Evolutionary conservation across 2,329 filamentous ascomycete genomes (phyloP).

Genomic region (Penicillium sp.): DNA sequence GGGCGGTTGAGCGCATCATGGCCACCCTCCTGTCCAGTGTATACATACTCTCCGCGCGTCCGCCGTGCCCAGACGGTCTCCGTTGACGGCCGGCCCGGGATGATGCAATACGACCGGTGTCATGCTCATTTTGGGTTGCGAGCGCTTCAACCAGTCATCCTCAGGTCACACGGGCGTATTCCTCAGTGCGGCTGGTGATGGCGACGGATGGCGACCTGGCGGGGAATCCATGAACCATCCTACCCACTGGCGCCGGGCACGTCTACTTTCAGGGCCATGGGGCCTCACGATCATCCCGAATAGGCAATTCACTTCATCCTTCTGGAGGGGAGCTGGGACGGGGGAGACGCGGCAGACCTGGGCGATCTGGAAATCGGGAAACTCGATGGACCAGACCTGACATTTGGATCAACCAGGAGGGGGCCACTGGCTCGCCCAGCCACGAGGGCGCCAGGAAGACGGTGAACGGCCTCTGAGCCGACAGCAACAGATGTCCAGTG

Average conservation of each 20-base stretch:
- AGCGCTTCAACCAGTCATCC: not conserved
- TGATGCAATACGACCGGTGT: slow-evolving; percentile 5
- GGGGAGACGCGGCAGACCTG: no score
- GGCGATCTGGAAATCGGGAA: no score
- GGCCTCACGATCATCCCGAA: no score
- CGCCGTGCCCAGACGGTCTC: not conserved
- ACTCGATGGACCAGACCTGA: no score
- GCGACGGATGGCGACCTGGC: not conserved
- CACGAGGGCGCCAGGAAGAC: slow-evolving; percentile 9
- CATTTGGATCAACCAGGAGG: no score
- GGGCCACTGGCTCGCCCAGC: slow-evolving; percentile 5
- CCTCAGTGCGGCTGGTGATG: not conserved
- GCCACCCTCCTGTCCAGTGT: no score
- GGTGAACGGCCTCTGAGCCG: slow-evolving; percentile 5
- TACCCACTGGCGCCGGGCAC: no score
- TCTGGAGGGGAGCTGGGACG: not conserved
- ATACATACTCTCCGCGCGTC: not conserved
- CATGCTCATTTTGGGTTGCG: not conserved
- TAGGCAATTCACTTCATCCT: no score
- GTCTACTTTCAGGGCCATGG: not conserved
- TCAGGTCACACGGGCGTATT: slow-evolving; percentile 1
- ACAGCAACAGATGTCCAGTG: not conserved
- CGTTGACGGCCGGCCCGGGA: slow-evolving; percentile 1
- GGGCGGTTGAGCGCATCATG: not conserved
- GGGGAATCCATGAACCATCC: no score